These are phyloP conservation scores for Ceriops zippeliana DNA, from an alignment of 345 rosid genomes.

Conservation along the genomic window DNA sequence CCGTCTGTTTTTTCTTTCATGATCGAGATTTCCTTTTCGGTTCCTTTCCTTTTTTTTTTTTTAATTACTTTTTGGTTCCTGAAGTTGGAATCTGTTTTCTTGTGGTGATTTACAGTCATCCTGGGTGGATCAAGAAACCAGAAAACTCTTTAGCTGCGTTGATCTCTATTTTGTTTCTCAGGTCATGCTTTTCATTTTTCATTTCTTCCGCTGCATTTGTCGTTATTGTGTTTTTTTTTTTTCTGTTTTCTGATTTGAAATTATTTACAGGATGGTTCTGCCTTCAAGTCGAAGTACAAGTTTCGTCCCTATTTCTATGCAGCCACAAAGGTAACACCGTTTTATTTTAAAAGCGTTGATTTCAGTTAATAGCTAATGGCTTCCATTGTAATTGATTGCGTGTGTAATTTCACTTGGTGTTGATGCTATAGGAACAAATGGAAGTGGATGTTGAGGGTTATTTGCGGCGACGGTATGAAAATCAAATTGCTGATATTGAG, in stretches of 20 bases:
- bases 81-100: not conserved
- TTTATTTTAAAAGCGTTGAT: not conserved
- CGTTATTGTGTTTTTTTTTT: not conserved
- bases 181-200: slow-evolving; percentile 36
- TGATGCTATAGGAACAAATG: slow-evolving; percentile 48
- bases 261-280: slow-evolving; percentile 64
- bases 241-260: not conserved
- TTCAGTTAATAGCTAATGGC: not conserved
- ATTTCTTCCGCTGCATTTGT: not conserved
- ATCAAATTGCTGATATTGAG: slow-evolving; percentile 70
- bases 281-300: slow-evolving; percentile 84
- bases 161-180: slow-evolving; percentile 90
- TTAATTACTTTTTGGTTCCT: not conserved
- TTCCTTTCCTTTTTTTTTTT: not conserved
- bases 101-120: slow-evolving; percentile 65
- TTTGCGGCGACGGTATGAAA: slow-evolving; percentile 74
- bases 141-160: slow-evolving; percentile 62
- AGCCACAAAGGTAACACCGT: slow-evolving; percentile 58
- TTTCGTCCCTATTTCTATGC: slow-evolving; percentile 89
- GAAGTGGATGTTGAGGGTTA: slow-evolving; percentile 94
- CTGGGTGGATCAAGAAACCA: slow-evolving; percentile 64
- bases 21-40: not conserved
- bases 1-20: not conserved
- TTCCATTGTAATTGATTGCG: slow-evolving; percentile 5
- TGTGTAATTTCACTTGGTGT: slow-evolving; percentile 4